Base-by-base conservation (phyloP, 176 grass and related monocot species). In the Hordeum marinum region DNA sequence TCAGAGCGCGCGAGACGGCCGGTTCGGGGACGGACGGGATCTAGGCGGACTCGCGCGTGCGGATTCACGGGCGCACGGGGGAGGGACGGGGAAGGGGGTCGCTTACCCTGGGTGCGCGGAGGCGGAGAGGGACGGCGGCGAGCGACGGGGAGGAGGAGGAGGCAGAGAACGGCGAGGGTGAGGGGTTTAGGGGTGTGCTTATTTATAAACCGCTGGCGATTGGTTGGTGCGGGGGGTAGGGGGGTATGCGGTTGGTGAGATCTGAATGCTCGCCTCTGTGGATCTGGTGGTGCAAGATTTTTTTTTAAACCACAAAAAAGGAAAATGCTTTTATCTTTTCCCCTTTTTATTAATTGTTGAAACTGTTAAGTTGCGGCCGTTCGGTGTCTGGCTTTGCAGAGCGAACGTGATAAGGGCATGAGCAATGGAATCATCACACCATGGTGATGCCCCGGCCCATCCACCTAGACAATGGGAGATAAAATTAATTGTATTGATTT, bases 211-310 rank as follows among this genome's bases (percentile, higher is more conserved):
- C 72, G 72, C 41, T 15, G 23, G 41, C 41, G 7, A 74, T 74
- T 50, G 43, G 72, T 75, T 5, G 63, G 57, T 78, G 68, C 52
- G 50, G 3, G 32, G 32, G 31, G 31, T 1, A 7, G 68, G 58
- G 39, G 59, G 71, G 11, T 21, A 63, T 64, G 15, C 66, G 73
- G 79, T 83, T 72, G 84, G 66, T 83, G 79, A 90, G 84, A 90
- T 90, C 79, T 78, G 40, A 71, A 61, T 21, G 20, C 15, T 66
- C 34, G 18, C 0, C 35, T 10, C 4, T 43, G 6, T 34, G 27
- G 80, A 75, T 61, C 85, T 76, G 69, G 39, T 81, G 48, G 29
- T 24, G 24, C 43, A 46, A 2, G 17, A 2, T 43, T 59, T 82
- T 82, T 77, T 60, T 5, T 3, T 1, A 40, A 20, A 20, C 17